Conservation (phyloP, 345 rosid genomes). For the Bretschneidera sinensis region DNA sequence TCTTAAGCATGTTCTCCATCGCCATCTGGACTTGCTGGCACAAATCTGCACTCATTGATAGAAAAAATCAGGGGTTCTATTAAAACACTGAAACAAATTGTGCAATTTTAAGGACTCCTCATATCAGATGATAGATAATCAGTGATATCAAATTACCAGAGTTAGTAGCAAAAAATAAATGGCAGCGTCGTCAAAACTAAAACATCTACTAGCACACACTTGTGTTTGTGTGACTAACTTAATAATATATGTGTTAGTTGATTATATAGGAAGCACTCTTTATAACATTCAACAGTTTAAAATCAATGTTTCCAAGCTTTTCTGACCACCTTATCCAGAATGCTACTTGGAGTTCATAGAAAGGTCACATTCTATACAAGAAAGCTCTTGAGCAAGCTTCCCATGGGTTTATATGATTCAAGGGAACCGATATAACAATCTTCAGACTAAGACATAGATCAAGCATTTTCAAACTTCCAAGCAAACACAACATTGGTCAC, state of each 20-base stretch:
- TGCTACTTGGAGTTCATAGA: not conserved
- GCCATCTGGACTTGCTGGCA: constrained; percentile 74
- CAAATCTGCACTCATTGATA: constrained; percentile 45
- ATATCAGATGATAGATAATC: not conserved
- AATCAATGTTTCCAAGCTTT: not conserved
- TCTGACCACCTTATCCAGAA: not conserved
- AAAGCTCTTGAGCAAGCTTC: too few species aligned
- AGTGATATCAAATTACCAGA: too few species aligned
- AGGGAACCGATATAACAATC: too few species aligned
- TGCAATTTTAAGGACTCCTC: not conserved
- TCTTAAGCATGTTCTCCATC: constrained; percentile 80
- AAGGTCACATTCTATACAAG: too few species aligned
- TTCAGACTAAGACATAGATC: not conserved
- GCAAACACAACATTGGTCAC: not conserved
- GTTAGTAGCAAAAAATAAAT: not conserved
- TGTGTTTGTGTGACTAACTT: too few species aligned
- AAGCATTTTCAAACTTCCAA: not conserved
- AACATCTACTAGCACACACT: not conserved
- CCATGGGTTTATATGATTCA: too few species aligned
- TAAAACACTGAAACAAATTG: not conserved
- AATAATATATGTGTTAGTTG: too few species aligned
- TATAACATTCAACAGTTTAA: not conserved
- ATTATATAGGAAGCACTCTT: too few species aligned
- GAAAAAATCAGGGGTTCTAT: not conserved
- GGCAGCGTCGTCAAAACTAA: not conserved